These are phyloP conservation scores for Lecanoromycetidae sp. DNA, from an alignment of 2,329 filamentous ascomycete species.

Conservation along the genomic window DNA sequence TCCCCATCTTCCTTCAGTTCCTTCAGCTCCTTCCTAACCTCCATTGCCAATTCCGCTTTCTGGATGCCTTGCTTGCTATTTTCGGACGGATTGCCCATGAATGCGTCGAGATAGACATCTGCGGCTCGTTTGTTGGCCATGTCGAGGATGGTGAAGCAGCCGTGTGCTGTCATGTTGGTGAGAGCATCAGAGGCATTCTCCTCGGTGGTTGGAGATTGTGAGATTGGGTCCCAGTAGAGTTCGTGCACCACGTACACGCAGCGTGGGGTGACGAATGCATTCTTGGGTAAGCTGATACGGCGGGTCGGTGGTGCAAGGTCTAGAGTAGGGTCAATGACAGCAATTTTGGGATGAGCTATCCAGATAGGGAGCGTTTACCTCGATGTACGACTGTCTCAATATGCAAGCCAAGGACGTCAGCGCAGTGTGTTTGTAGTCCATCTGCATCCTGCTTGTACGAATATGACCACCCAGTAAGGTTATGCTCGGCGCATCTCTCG, in stretches of 20 bases:
- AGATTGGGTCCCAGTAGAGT: not conserved
- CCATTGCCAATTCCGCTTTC: conserved; percentile 3
- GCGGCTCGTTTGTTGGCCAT: conserved; percentile 2
- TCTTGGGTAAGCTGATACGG: not conserved
- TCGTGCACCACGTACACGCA: not conserved
- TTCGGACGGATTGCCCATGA: not conserved
- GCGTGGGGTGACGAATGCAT: not conserved
- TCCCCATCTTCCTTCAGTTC: not conserved
- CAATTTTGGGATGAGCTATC: not conserved
- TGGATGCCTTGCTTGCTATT: not conserved
- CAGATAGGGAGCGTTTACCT: not conserved
- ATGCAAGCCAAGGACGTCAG: not conserved
- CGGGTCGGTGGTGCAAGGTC: not conserved
- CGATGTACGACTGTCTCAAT: not conserved
- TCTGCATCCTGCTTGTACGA: conserved; percentile 1
- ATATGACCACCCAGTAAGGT: not conserved
- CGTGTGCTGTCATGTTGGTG: not conserved
- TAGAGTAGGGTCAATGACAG: not conserved
- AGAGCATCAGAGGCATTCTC: too few species aligned
- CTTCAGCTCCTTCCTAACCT: not conserved
- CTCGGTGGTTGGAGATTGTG: not conserved
- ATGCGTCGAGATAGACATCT: not conserved
- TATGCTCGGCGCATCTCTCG: not conserved
- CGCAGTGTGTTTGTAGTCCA: conserved; percentile 5
- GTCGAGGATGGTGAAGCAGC: not conserved